These are phyloP conservation scores for Pseudomonodictys pantanalensis DNA, from an alignment of 495 filamentous ascomycete species.

Conservation along the genomic window DNA sequence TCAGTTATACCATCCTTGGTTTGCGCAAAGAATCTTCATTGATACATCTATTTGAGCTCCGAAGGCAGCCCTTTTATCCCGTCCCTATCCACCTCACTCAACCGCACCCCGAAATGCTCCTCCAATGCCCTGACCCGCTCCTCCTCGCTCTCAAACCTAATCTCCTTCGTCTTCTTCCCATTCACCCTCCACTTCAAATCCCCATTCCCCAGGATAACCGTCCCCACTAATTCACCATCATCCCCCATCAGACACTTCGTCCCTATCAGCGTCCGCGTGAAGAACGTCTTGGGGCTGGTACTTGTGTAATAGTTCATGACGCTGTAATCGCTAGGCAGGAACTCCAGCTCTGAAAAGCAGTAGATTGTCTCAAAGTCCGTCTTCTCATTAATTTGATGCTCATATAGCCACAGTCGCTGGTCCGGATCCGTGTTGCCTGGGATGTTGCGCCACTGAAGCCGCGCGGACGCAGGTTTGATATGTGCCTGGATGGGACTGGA, in stretches of 20 bases:
- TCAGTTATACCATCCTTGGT: neutral
- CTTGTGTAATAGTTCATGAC: slow-evolving; percentile 62
- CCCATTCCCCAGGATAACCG: slow-evolving; percentile 56
- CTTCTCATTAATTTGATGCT: slow-evolving; percentile 50
- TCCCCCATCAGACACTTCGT: slow-evolving; percentile 55
- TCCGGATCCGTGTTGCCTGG: slow-evolving; percentile 44
- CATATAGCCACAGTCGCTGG: slow-evolving; percentile 61
- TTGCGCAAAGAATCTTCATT: neutral
- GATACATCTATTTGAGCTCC: slow-evolving; percentile 19
- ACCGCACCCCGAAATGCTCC: slow-evolving; percentile 35
- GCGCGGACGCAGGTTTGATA: slow-evolving; percentile 49
- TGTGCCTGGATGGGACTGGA: slow-evolving; percentile 41
- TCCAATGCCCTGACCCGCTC: slow-evolving; percentile 37
- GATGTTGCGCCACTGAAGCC: slow-evolving; percentile 50
- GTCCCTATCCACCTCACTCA: slow-evolving; percentile 35
- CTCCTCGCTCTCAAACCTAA: slow-evolving; percentile 35
- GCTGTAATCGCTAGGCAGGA: slow-evolving; percentile 59
- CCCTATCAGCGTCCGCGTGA: slow-evolving; percentile 51
- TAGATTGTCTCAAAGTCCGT: slow-evolving; percentile 57
- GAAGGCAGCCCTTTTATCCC: slow-evolving; percentile 34
- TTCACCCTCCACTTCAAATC: slow-evolving; percentile 59
- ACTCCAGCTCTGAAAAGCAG: slow-evolving; percentile 60
- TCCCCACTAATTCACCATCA: slow-evolving; percentile 51
- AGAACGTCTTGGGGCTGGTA: slow-evolving; percentile 47
- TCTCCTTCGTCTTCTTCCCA: slow-evolving; percentile 42